phyloP scores from a whole-genome alignment of 2,329 filamentous ascomycete species.

The Ophiostoma ulmi region DNA sequence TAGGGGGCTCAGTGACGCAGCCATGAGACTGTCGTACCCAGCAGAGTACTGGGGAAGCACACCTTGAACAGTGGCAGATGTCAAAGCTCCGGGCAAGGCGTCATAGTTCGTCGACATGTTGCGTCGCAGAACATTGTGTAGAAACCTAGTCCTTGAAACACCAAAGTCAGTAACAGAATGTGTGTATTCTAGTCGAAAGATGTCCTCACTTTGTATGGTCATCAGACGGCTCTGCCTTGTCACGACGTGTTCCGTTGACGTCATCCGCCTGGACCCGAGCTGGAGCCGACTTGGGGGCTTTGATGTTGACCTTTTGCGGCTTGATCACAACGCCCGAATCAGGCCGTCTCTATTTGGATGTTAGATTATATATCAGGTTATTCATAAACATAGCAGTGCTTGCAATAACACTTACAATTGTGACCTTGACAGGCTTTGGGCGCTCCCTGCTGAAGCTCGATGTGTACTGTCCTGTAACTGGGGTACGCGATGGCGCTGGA shows the following conservation, averaged over 20 bases:
- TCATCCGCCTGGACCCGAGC: neutral
- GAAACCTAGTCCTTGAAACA: conserved; percentile 38
- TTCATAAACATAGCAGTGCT: neutral
- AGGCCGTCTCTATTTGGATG: conserved; percentile 16
- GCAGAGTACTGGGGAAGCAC: conserved; percentile 36
- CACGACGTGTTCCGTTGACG: neutral
- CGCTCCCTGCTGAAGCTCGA: conserved; percentile 15
- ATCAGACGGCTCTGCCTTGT: neutral
- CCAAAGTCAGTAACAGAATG: neutral
- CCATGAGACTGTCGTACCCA: conserved; percentile 25
- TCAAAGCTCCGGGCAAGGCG: conserved; percentile 40
- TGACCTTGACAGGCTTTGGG: conserved; percentile 26
- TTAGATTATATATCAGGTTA: neutral
- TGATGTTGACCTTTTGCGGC: neutral
- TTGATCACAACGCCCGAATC: conserved; percentile 8
- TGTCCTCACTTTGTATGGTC: conserved; percentile 12
- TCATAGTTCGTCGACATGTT: conserved; percentile 40
- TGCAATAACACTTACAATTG: conserved; percentile 23
- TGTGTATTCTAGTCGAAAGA: neutral
- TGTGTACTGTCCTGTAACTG: neutral
- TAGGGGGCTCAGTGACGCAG: conserved; percentile 24
- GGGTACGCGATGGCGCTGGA: neutral
- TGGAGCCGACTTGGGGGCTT: conserved; percentile 9
- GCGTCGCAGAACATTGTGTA: conserved; percentile 47
- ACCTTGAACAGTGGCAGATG: conserved; percentile 49